These are phyloP conservation scores for Colletotrichum tropicicola DNA, from an alignment of 2,329 filamentous ascomycete species.

Conservation along the genomic window DNA sequence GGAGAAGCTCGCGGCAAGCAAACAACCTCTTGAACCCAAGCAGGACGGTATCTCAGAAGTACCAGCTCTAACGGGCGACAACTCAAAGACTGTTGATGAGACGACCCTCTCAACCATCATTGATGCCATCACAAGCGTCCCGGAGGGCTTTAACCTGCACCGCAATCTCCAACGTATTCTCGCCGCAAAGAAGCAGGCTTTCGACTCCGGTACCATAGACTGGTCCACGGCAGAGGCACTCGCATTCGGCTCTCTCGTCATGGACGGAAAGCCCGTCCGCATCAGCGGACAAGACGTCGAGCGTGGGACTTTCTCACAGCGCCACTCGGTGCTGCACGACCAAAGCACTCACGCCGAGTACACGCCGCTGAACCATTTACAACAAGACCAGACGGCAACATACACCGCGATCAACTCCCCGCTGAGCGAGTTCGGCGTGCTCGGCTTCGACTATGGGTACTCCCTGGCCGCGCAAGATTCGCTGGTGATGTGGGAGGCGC, in stretches of 20 bases:
- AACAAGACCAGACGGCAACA: slow-evolving; percentile 82
- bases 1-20: slow-evolving; percentile 95
- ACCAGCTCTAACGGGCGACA: slow-evolving; percentile 82
- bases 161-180: slow-evolving; percentile 97
- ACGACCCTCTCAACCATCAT: slow-evolving; percentile 83
- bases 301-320: slow-evolving; percentile 98
- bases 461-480: slow-evolving; percentile 95
- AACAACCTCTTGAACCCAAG: too few species aligned
- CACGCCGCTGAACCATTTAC: slow-evolving; percentile 88
- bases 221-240: slow-evolving; percentile 97
- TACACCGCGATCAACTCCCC: slow-evolving; percentile 98
- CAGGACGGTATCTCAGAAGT: too few species aligned
- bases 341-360: slow-evolving; percentile 93
- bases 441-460: slow-evolving; percentile 99
- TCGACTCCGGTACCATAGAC: slow-evolving; percentile 91
- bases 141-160: slow-evolving; percentile 89
- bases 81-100: slow-evolving; percentile 74
- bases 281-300: slow-evolving; percentile 99
- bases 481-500: slow-evolving; percentile 98
- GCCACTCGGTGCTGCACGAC: slow-evolving; percentile 96
- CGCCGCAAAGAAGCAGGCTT: slow-evolving; percentile 85
- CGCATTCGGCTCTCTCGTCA: slow-evolving; percentile 89
- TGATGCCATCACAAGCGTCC: slow-evolving; percentile 77
- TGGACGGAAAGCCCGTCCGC: slow-evolving; percentile 94
- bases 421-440: slow-evolving; percentile 72